Percentiles rank a stretch among this genome's conserved stretches.
Conservation (phyloP, 225 moss, liverwort and hornwort species). For the Lunularia cruciata region DNA sequence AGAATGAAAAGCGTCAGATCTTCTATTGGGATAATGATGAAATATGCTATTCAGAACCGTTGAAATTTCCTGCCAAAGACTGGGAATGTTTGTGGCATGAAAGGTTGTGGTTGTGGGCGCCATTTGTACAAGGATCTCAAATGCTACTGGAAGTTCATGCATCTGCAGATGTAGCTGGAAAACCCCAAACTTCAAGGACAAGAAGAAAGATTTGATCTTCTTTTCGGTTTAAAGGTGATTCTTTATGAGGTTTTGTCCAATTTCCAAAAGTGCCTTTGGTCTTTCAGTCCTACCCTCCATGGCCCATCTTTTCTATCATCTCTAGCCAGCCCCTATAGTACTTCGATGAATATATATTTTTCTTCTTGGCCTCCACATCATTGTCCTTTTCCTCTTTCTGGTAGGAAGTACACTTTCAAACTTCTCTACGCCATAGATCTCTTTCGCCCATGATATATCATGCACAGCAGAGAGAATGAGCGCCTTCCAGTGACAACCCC, state of each 20-base stretch:
- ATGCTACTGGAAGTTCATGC: background rate
- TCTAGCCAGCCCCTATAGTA: background rate
- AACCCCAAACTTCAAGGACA: background rate
- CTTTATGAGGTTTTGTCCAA: background rate
- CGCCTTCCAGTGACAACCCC: background rate
- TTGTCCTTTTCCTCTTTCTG: conserved; percentile 6
- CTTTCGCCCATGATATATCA: conserved; percentile 4
- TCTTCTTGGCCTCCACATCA: background rate
- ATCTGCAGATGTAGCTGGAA: background rate
- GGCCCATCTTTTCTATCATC: conserved; percentile 3
- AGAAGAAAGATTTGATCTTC: conserved; percentile 16
- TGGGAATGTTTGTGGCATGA: conserved; percentile 4
- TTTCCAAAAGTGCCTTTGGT: background rate
- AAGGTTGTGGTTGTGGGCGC: background rate
- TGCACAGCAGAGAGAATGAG: background rate
- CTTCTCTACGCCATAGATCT: background rate
- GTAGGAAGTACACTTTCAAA: conserved; percentile 1
- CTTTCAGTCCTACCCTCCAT: background rate
- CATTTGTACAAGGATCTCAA: background rate
- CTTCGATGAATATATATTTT: background rate
- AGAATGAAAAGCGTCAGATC: background rate
- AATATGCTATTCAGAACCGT: background rate
- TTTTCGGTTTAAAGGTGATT: background rate
- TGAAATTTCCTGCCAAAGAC: background rate
- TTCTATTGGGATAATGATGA: background rate